phyloP scores from a whole-genome alignment of 805 yeast species.

The Zygosaccharomyces lentus region DNA sequence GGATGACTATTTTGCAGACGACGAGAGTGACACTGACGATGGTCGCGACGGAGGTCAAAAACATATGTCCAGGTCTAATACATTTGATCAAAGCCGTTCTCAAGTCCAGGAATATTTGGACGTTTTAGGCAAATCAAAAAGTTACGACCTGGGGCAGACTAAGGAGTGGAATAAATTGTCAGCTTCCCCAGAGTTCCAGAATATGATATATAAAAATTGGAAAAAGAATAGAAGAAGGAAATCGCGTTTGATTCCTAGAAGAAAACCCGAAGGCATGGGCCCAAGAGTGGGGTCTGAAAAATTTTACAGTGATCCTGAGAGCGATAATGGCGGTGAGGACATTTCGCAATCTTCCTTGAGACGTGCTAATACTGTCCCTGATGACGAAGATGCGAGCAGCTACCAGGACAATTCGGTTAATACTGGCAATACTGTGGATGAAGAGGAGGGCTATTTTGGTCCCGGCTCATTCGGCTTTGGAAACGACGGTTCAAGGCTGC shows the following conservation, averaged over 20 bases:
- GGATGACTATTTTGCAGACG: conserved; percentile 28
- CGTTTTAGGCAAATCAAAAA: conserved; percentile 44
- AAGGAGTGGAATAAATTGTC: conserved; percentile 21
- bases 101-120: conserved; percentile 38
- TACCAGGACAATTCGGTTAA: conserved; percentile 16
- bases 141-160: conserved; percentile 40
- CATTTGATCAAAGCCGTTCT: conserved; percentile 35
- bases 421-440: conserved; percentile 17
- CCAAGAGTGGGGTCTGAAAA: neutral
- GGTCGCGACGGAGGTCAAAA: conserved; percentile 9
- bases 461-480: conserved; percentile 23
- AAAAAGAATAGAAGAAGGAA: conserved; percentile 30
- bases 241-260: conserved; percentile 10
- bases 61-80: conserved; percentile 26
- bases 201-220: conserved; percentile 35
- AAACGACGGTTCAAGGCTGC: conserved; percentile 11
- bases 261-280: neutral
- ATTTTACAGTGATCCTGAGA: conserved; percentile 3
- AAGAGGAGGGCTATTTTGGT: conserved; percentile 36
- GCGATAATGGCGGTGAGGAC: neutral
- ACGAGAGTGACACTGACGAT: conserved; percentile 28
- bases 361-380: conserved; percentile 1
- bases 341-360: neutral
- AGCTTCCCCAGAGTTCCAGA: conserved; percentile 49
- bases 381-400: conserved; percentile 11